Evolutionary conservation across 148 eudicot species (phyloP), one percentile per base, ranked within the genome.

Genomic region (Talinum fruticosum): DNA sequence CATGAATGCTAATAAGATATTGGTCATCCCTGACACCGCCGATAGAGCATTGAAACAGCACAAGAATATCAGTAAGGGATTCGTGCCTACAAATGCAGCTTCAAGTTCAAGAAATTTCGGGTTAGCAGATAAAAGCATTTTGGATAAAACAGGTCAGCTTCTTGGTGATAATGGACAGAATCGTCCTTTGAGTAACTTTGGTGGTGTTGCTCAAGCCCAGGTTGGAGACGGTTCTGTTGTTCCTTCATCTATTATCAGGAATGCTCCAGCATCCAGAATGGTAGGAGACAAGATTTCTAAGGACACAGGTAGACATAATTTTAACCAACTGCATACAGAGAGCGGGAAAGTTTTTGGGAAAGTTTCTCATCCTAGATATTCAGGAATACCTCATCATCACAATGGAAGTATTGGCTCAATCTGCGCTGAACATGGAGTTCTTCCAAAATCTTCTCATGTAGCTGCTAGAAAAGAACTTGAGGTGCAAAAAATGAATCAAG

Each of bases 1-100:
- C 73, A 77, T 84, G 91, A 90, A 90, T 78, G 81, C 83, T 59
- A 90, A 90, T 74, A 57, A 83, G 53, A 70, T 84, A 61, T 37
- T 80, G 73, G 88, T 87, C 69, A 83, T 94, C 74, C 98, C 94
- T 26, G 98, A 94, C 76, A 90, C 97, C 79, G 94, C 98, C 76
- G 97, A 88, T 73, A 79, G 93, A 77, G 75, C 79, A 49, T 57
- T 76, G 61, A 62, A 72, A 23, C 79, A 75, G 14, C 28, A 72
- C 33, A 65, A 67, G 69, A 79, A 80, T 54, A 66, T 75, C n/a
- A 68, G 53, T 69, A 73, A 64, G 18, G 80, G 75, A 68, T 64
- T 38, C 49, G 68, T 76, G 33, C 5, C 29, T 29, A 47, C 75
- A 65, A 77, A 87, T 73, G 51, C 64, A 18, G 51, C 77, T 69